Conservation (phyloP, 306 rosid species). For the Heteromeles arbutifolia region DNA sequence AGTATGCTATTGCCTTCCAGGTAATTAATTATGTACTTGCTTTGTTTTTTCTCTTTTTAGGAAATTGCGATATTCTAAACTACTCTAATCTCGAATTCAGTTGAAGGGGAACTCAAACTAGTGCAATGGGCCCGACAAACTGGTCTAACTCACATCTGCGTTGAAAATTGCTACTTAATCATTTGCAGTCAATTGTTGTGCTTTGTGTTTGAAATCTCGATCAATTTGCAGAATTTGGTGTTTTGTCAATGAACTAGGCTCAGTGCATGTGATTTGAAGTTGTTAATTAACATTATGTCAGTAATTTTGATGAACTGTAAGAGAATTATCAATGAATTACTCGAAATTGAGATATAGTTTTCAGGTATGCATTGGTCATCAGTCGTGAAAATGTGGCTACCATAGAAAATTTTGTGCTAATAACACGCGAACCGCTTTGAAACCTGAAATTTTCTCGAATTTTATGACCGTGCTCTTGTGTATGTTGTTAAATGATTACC, state of each 20-base stretch:
- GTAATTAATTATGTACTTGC: slow-evolving; percentile 12
- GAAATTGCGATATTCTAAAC: not conserved
- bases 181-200: not conserved
- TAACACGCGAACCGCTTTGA: too few species aligned
- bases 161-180: too few species aligned
- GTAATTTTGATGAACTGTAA: not conserved
- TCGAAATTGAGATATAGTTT: not conserved
- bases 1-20: slow-evolving; percentile 97
- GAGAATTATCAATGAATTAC: not conserved
- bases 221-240: not conserved
- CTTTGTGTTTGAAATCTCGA: not conserved
- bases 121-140: too few species aligned
- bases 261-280: not conserved
- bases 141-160: too few species aligned
- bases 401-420: too few species aligned
- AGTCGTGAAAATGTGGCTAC: not conserved
- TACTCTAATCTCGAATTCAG: too few species aligned
- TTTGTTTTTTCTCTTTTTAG: not conserved
- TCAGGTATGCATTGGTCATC: not conserved
- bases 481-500: not conserved
- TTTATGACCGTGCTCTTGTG: not conserved
- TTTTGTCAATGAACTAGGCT: not conserved
- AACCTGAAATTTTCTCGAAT: not conserved
- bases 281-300: not conserved
- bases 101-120: not conserved